Evolutionary conservation across 2,329 filamentous ascomycete species (phyloP), one percentile per base, ranked within the genome.

Genomic region (Epichloe baconii): DNA sequence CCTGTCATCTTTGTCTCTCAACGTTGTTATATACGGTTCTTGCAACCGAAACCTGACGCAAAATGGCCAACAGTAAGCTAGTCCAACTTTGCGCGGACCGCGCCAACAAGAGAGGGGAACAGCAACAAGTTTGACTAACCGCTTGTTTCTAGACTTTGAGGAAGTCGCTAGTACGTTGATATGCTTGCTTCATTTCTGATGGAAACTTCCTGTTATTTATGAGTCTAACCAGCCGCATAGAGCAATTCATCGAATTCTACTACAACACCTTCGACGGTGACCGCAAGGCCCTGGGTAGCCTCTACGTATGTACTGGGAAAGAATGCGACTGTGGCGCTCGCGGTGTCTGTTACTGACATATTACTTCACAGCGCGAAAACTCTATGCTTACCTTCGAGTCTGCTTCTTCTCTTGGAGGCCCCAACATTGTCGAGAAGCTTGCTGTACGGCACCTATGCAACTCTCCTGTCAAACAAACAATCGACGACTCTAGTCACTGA

Each of bases 351-450:
- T 44, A 45, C 56, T 56, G 55, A 53, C 44, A 44, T 34, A 0
- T 5, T 10, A 5, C 17, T 40, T 21, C n/a, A 63, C 60, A 95
- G 88, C 82, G 86, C 63, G 78, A 85, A 4, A 69, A 83, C 54
- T 97, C 93, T 47, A 95, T 95, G 86, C 77, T 97, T 70, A 96
- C 91, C 48, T 97, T 96, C 64, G 88, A 97, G 78, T 82, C 77
- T 45, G 61, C 73, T 44, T 81, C 84, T 14, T 69, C 79, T 54
- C 74, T 81, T 62, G 90, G 91, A 56, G 71, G 72, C 37, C 64
- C 60, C 23, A 66, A 66, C 35, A 96, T 98, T 61, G 71, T 84
- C 50, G 82, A 88, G 68, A 96, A 96, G 78, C 79, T 97, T 55
- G 66, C 69, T 54, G 91, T 97, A 75, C 61, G 80, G 11, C 23